Evolutionary conservation across 2,329 filamentous ascomycete genomes (phyloP), one percentile per base, ranked within the genome.

Genomic region (Hypoxylon sp.): DNA sequence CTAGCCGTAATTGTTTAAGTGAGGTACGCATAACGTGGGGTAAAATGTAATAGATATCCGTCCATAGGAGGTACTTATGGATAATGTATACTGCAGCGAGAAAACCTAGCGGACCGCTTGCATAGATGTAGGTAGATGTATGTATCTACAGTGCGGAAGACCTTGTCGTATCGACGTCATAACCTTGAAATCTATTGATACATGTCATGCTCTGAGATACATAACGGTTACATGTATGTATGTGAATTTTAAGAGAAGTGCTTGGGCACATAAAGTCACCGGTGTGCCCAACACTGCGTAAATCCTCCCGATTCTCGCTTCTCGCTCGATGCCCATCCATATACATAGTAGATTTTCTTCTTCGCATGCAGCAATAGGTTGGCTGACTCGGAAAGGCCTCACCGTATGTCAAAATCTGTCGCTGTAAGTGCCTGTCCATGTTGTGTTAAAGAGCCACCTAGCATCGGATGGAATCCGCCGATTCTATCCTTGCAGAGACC

Each of bases 1-100:
- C 47, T 51, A 51, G 27, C 47, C 44, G 31, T 50, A 39, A 57
- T 47, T 19, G 29, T 42, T 47, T 32, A 56, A 24, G 35, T 46
- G 27, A 44, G 39, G 42, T 65, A 65, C 53, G 32, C 53, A 51
- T 61, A n/a, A 57, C 58, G 64, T 67, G 64, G 64, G 64, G 64
- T 66, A 61, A 65, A 55, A 32, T 39, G 24, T 24, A 24, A 24
- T 24, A 4, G 24, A 24, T 24, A 4, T 24, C 24, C 24, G 4
- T 24, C 4, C 2, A 24, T 24, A 24, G 24, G 24, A 24, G 24
- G 24, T 24, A 24, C 24, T 24, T 24, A 24, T 24, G 24, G 24
- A 24, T 24, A 24, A 24, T 24, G 24, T 24, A 24, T 24, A 24
- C 24, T 24, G 24, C 24, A 24, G 24, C 24, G 4, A 24, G 24